Evolutionary conservation across 805 yeast species (phyloP).

Genomic region (Ogataea dorogensis): DNA sequence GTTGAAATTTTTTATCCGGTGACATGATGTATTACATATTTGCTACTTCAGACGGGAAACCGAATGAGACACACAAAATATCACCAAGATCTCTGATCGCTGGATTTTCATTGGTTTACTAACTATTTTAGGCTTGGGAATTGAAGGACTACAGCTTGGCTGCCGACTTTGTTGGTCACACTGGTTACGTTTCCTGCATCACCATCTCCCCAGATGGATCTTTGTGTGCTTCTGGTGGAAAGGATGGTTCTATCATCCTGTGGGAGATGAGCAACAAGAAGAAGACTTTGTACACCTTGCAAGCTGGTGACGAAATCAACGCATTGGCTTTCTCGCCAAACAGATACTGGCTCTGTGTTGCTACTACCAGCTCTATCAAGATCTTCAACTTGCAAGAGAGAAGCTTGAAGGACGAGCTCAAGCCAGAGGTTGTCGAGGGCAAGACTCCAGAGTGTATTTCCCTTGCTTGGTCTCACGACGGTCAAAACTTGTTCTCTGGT

Average conservation of each 20-base stretch:
- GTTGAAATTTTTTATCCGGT: constrained; percentile 39
- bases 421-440: constrained; percentile 95
- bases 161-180: constrained; percentile 99
- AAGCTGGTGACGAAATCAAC: constrained; percentile 94
- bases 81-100: constrained; percentile 99
- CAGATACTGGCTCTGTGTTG: constrained; percentile 99
- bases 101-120: constrained; percentile 15
- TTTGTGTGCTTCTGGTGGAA: constrained; percentile 98
- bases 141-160: constrained; percentile 67
- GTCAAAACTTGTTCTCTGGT: constrained; percentile 99
- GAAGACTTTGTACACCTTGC: constrained; percentile 82
- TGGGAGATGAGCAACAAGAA: constrained; percentile 91
- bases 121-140: constrained; percentile 81
- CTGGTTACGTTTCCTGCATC: constrained; percentile 96
- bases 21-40: constrained; percentile 83
- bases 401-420: constrained; percentile 91
- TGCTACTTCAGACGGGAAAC: constrained; percentile 96
- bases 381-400: constrained; percentile 97
- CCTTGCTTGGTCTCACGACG: constrained; percentile 99
- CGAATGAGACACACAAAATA: constrained; percentile 92
- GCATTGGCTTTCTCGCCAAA: constrained; percentile 99
- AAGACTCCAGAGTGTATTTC: constrained; percentile 98
- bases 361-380: constrained; percentile 96
- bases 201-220: constrained; percentile 99
- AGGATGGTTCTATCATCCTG: constrained; percentile 97